Evolutionary conservation across 2,329 filamentous ascomycete species (phyloP).

Genomic region (Tympanopsis confertula): DNA sequence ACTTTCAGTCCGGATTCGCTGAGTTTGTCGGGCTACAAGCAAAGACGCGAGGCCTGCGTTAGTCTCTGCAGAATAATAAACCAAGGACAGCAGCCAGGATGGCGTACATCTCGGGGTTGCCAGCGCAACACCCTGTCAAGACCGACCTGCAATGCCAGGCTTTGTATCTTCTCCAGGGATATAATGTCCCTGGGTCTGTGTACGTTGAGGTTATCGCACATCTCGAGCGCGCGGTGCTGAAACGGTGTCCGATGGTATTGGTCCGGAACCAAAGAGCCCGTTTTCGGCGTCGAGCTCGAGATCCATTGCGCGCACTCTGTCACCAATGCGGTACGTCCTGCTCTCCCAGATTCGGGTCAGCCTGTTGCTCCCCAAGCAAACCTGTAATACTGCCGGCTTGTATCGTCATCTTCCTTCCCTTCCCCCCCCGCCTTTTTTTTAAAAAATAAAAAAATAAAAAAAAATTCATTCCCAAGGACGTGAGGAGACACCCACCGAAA

Average conservation of each 20-base stretch:
- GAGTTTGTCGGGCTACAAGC: conserved; percentile 51
- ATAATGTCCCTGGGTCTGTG: conserved; percentile 49
- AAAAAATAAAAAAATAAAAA: no score
- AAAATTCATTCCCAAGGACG: not conserved
- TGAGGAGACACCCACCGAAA: conserved; percentile 46
- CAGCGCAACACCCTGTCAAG: conserved; percentile 70
- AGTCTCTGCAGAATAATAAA: conserved; percentile 15
- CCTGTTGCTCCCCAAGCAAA: no score
- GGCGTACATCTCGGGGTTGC: conserved; percentile 69
- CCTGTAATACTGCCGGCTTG: no score
- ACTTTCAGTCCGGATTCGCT: conserved; percentile 60
- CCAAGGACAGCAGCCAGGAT: conserved; percentile 3
- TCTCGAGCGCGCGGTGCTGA: conserved; percentile 56
- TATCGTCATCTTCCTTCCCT: no score
- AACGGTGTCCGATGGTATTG: conserved; percentile 52
- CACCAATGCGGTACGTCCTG: conserved; percentile 14
- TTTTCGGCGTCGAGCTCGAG: conserved; percentile 27
- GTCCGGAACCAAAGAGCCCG: conserved; percentile 23
- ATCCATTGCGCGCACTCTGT: conserved; percentile 24
- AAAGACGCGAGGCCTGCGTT: no score
- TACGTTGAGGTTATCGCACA: conserved; percentile 60
- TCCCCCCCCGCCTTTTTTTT: no score
- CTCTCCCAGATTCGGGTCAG: conserved; percentile 4
- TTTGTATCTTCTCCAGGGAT: conserved; percentile 52
- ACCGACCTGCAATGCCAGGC: conserved; percentile 59